Evolutionary conservation across 805 yeast species (phyloP).

Genomic region (Komagataella pseudopastoris): DNA sequence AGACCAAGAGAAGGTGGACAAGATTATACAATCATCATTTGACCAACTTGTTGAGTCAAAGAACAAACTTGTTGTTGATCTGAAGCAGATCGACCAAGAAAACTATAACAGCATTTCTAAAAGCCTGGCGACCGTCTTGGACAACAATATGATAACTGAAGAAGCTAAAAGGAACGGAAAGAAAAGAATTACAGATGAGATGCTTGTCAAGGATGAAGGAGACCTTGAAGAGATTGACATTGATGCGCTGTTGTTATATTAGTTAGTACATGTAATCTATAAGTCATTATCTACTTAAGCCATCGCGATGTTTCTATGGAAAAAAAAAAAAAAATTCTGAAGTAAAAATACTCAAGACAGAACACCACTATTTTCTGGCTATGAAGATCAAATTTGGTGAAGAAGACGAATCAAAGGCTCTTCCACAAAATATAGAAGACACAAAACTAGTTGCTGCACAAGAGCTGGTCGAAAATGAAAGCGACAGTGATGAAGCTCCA

Average conservation of each 20-base stretch:
- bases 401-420: background rate
- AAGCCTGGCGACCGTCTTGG: background rate
- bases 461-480: background rate
- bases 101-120: background rate
- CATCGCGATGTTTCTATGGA: background rate
- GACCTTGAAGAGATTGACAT: background rate
- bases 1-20: background rate
- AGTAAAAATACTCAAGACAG: background rate
- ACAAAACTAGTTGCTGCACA: background rate
- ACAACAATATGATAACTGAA: background rate
- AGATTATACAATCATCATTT: background rate
- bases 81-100: background rate
- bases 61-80: background rate
- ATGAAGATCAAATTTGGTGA: background rate
- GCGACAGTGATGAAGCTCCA: conserved; percentile 31
- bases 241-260: background rate
- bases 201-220: background rate
- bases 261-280: background rate
- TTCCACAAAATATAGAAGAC: background rate
- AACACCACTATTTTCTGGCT: background rate
- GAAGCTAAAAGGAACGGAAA: background rate
- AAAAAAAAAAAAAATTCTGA: background rate
- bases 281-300: too few relatives aligned
- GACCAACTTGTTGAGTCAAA: background rate
- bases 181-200: background rate